phyloP scores from a whole-genome alignment of 192 early-diverging fungal genomes.

The Allomyces javanicus region DNA sequence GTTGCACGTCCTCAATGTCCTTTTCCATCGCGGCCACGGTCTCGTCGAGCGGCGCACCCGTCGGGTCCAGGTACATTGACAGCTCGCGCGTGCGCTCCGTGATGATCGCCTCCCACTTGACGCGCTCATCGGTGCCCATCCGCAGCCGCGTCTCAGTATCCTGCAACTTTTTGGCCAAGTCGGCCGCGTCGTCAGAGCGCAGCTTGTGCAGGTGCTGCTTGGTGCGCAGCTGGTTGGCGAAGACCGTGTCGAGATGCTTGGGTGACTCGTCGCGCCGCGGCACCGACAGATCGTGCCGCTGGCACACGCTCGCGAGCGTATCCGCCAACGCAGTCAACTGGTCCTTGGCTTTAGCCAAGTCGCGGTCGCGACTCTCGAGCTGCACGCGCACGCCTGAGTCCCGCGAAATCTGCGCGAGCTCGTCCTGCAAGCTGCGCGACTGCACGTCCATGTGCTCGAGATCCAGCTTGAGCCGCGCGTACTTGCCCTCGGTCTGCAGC shows the following conservation, averaged over 20 bases:
- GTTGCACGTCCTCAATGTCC: neutral
- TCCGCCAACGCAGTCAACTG: neutral
- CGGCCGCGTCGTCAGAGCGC: neutral
- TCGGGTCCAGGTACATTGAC: neutral
- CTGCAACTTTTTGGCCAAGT: neutral
- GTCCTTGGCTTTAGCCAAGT: neutral
- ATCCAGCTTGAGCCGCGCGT: neutral
- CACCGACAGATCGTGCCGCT: neutral
- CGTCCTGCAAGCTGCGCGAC: neutral
- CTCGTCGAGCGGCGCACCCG: neutral
- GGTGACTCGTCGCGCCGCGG: neutral
- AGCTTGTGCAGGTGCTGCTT: neutral
- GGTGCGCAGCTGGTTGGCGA: neutral
- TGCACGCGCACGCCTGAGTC: neutral
- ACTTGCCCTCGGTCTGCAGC: neutral
- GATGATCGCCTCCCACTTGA: neutral
- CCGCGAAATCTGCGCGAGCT: neutral
- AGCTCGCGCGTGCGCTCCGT: neutral
- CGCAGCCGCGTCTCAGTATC: neutral
- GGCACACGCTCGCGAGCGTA: neutral
- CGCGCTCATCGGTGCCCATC: neutral
- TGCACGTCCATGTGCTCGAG: neutral
- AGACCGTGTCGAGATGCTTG: neutral
- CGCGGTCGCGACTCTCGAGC: neutral
- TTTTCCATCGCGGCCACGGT: neutral